Base-by-base conservation (phyloP, 2,329 filamentous ascomycete genomes). In the Rosellinia necatrix region DNA sequence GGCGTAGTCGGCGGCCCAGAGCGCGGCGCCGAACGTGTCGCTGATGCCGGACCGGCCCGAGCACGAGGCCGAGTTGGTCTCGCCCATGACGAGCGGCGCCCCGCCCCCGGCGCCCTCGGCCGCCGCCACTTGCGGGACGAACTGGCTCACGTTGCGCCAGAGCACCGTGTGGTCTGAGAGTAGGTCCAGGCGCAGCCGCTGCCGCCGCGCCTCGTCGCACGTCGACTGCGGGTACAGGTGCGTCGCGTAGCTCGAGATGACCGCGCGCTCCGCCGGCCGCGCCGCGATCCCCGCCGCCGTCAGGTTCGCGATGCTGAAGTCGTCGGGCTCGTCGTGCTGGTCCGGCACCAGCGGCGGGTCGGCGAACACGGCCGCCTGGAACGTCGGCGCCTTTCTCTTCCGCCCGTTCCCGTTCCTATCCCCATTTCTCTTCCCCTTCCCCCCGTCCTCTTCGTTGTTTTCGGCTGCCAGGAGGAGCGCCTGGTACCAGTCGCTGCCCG, bases 1-100 rank as follows among this genome's bases (percentile, higher is more conserved):
- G 65, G 72, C 69, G 66, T 76, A 80, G 66, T 81, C 78, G 24
- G 78, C 68, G 48, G 72, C 71, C 78, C 78, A 81, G 6, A 81
- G 73, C 15, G 74, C 78, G 6, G 77, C 77, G 44, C 78, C 78
- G 56, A 78, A 78, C 0, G 76, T 78, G 55, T 79, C 76, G 38
- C 70, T 71, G 42, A 79, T 71, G 9, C 78, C 77, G 13, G 69
- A 67, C 4, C 66, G 65, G 44, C 74, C 74, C 15, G 70, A 67
- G 60, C 73, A 74, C 42, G 69, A 72, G n/a, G 74, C 66, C 12
- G 72, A 74, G 65, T 80, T 79, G 1, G 76, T 79, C 69, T 80
- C 78, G 22, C 77, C 78, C 62, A 81, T 73, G 27, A 79, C 69
- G 32, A 76, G 69, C 0, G 70, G 63, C 37, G 73, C 73, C 30